phyloP scores from a whole-genome alignment of 768 basidiomycete species.

The Mycena galopus region DNA sequence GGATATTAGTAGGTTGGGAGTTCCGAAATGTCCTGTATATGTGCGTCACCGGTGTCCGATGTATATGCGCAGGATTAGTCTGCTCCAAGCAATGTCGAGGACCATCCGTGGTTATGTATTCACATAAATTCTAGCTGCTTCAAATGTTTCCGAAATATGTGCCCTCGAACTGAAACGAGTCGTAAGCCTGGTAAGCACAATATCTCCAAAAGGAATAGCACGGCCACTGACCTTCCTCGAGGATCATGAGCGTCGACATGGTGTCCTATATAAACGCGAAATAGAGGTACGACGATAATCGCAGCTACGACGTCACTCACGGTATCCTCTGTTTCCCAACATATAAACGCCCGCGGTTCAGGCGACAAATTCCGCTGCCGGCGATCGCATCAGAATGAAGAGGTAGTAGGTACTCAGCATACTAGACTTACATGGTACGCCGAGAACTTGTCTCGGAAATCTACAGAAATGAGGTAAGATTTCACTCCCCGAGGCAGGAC shows the following conservation, averaged over 20 bases:
- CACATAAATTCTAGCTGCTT: conserved; percentile 44
- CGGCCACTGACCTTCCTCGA: conserved; percentile 48
- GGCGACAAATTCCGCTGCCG: conserved; percentile 62
- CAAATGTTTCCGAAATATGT: conserved; percentile 56
- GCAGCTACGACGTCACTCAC: conserved; percentile 58
- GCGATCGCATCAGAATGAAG: neutral
- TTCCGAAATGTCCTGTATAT: too few species aligned
- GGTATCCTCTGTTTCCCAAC: conserved; percentile 79
- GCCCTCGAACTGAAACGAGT: conserved; percentile 51
- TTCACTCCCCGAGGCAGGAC: neutral
- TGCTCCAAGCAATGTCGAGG: too few species aligned
- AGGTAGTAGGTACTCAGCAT: neutral
- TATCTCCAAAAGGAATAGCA: neutral
- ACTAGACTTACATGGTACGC: conserved; percentile 58
- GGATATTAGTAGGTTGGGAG: too few species aligned
- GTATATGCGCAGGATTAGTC: too few species aligned
- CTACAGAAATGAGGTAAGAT: conserved; percentile 41
- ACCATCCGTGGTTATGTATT: too few species aligned
- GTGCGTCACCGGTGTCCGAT: too few species aligned
- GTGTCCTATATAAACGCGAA: conserved; percentile 50
- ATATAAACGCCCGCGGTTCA: conserved; percentile 69
- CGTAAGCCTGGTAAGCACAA: neutral
- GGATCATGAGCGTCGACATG: conserved; percentile 54
- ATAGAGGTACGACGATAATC: neutral
- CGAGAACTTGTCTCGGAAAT: conserved; percentile 64